Percentiles rank a stretch among this genome's conserved stretches.
These are phyloP conservation scores for Ceratonia siliqua DNA, from an alignment of 306 rosid species.

Conservation along the genomic window DNA sequence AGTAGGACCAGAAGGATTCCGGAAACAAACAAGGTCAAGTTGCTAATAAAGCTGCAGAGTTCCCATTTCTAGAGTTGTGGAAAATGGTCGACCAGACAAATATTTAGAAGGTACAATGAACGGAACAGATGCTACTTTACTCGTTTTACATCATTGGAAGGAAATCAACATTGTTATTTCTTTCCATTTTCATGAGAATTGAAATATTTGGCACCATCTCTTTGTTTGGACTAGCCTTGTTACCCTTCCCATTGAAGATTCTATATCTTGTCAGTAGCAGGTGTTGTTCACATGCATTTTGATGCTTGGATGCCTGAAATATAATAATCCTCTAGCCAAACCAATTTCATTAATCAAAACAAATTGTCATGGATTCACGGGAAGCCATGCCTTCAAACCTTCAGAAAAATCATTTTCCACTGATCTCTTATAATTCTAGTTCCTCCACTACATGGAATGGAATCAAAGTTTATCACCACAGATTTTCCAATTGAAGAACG, in stretches of 20 bases:
- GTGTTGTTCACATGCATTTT: conserved; percentile 42
- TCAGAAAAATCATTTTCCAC: neutral
- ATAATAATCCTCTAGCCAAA: neutral
- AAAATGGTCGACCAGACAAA: conserved; percentile 37
- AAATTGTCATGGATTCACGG: neutral
- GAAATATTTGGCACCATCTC: conserved; percentile 36
- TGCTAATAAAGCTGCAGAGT: conserved; percentile 43
- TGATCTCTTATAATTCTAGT: neutral
- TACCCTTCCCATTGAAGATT: conserved; percentile 33
- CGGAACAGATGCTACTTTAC: conserved; percentile 5
- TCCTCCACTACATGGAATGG: too few relatives aligned
- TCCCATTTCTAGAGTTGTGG: conserved; percentile 34
- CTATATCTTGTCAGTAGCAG: conserved; percentile 16
- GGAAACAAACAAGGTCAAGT: conserved; percentile 27
- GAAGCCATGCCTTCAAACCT: neutral
- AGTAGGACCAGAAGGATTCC: conserved; percentile 35
- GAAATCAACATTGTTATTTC: neutral
- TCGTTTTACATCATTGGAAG: conserved; percentile 32
- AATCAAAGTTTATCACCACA: too few relatives aligned
- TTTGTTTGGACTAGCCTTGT: conserved; percentile 43
- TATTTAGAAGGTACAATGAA: neutral
- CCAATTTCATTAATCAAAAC: neutral
- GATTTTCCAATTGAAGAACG: neutral
- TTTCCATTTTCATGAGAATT: neutral
- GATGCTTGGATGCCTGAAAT: neutral